These are phyloP conservation scores for Phytophthora meadii DNA, from an alignment of 352 stramenopile genomes.

Conservation along the genomic window DNA sequence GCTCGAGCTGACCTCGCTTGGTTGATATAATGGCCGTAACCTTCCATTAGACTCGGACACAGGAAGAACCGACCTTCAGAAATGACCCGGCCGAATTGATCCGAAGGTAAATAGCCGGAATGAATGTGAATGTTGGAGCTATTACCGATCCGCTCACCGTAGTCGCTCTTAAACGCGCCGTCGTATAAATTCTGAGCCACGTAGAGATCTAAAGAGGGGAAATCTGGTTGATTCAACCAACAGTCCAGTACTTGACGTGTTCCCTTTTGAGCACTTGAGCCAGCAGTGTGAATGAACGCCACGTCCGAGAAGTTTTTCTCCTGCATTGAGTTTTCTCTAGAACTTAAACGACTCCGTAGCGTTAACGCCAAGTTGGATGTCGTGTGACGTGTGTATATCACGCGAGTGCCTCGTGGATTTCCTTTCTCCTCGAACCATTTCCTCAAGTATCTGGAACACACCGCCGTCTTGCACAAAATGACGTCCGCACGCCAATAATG, in stretches of 20 bases:
- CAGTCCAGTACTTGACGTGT: slow-evolving; percentile 52
- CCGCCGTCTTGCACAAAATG: slow-evolving; percentile 56
- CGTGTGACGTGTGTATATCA: slow-evolving; percentile 71
- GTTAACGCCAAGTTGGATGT: slow-evolving; percentile 42
- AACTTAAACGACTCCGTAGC: too few relatives aligned
- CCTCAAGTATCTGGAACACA: slow-evolving; percentile 50
- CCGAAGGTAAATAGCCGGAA: slow-evolving; percentile 22
- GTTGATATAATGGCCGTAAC: slow-evolving; percentile 72
- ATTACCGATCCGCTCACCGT: slow-evolving; percentile 11
- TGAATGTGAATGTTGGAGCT: slow-evolving; percentile 3
- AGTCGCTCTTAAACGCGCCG: slow-evolving; percentile 4
- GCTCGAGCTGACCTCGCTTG: slow-evolving; percentile 50
- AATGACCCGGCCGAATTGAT: slow-evolving; percentile 43
- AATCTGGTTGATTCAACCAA: slow-evolving; percentile 41
- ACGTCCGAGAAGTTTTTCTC: slow-evolving; percentile 48
- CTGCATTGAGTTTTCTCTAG: too few relatives aligned
- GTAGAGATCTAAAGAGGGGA: slow-evolving; percentile 50
- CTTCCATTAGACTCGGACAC: slow-evolving; percentile 56
- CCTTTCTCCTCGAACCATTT: slow-evolving; percentile 66
- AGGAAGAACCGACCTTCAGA: slow-evolving; percentile 48
- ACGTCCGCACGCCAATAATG: slow-evolving; percentile 51
- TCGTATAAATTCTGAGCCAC: slow-evolving; percentile 45
- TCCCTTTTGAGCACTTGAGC: slow-evolving; percentile 54
- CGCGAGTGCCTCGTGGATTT: slow-evolving; percentile 52
- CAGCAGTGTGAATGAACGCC: slow-evolving; percentile 48